Conservation (phyloP, 176 grass and related monocot genomes). For the Carex pumila region DNA sequence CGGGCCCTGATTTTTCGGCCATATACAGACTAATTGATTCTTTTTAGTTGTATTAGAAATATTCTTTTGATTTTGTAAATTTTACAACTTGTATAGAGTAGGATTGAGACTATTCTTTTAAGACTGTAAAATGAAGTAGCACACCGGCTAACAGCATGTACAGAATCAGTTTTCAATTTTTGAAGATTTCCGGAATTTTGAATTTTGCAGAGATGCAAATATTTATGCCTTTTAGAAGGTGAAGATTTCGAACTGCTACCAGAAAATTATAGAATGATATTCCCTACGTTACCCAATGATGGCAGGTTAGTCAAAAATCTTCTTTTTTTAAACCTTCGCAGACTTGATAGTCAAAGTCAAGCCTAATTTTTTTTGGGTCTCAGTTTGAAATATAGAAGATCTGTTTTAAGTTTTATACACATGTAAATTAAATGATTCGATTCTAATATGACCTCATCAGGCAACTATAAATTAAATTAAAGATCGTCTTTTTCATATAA, state of each 20-base stretch:
- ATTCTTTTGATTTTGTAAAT: not conserved
- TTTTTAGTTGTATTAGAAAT: not conserved
- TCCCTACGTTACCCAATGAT: no score
- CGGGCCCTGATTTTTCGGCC: not conserved
- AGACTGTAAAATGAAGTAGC: not conserved
- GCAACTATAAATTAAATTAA: no score
- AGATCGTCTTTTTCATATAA: no score
- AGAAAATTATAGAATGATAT: no score
- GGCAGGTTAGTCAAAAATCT: no score
- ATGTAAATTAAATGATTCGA: no score
- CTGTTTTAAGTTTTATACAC: no score
- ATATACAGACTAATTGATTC: not conserved
- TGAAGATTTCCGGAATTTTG: not conserved
- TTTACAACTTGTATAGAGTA: not conserved
- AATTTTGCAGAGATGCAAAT: not conserved
- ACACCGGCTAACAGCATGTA: not conserved
- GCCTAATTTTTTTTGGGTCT: no score
- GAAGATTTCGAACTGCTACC: not conserved
- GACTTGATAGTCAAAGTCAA: no score
- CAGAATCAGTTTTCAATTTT: not conserved
- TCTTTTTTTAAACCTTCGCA: no score
- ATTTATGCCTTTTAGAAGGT: not conserved
- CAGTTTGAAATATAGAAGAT: no score
- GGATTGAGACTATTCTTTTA: not conserved
- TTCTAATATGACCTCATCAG: no score